A percentile compares a stretch with the other conserved stretches of the same genome.
Evolutionary conservation across 306 rosid species (phyloP).

Genomic region (Clitoria ternatea): DNA sequence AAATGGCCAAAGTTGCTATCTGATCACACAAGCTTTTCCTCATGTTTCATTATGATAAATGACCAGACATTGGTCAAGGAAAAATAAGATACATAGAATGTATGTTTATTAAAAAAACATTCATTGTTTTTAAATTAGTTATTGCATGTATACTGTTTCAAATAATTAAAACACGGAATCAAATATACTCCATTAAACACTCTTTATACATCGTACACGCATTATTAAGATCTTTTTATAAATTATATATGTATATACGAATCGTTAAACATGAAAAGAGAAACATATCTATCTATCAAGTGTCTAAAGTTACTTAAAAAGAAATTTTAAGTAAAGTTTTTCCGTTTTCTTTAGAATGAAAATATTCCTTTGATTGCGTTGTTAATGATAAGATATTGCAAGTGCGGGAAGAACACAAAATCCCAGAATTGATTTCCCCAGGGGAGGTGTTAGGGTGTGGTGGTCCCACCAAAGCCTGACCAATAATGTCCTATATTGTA

Average conservation of each 20-base stretch:
- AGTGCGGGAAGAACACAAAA: conserved; percentile 8
- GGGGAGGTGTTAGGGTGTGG: conserved; percentile 42
- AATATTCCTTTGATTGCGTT: neutral
- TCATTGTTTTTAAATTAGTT: no score
- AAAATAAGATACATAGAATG: no score
- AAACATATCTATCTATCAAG: no score
- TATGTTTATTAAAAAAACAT: no score
- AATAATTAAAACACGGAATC: no score
- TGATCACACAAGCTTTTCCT: neutral
- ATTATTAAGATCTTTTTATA: neutral
- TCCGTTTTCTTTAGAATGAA: neutral
- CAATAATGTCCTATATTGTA: conserved; percentile 46
- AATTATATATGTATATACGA: no score
- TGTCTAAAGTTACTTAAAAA: neutral
- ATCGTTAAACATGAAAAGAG: neutral
- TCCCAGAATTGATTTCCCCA: conserved; percentile 18
- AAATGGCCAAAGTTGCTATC: no score
- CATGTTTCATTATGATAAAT: neutral
- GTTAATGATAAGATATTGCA: neutral
- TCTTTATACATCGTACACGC: no score
- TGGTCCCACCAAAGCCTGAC: conserved; percentile 42
- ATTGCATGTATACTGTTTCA: no score
- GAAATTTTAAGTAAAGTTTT: neutral
- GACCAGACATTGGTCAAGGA: neutral
- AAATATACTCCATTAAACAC: no score